These are phyloP conservation scores for Fusarium penzigii DNA, from an alignment of 2,329 filamentous ascomycete genomes.

Conservation along the genomic window DNA sequence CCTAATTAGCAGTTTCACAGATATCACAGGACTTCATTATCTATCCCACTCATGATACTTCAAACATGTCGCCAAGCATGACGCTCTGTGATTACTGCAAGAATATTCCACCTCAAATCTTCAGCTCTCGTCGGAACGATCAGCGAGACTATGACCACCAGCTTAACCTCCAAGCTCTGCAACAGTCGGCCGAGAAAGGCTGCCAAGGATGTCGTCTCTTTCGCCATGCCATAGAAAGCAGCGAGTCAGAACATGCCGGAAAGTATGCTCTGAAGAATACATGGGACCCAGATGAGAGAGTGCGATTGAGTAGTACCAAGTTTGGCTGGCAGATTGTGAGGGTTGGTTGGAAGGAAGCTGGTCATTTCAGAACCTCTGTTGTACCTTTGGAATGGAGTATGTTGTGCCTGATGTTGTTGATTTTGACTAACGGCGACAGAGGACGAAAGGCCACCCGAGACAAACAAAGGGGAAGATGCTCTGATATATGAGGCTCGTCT, in stretches of 20 bases:
- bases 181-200: neutral
- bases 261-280: slow-evolving; percentile 1
- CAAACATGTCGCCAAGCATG: neutral
- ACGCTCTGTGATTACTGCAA: slow-evolving; percentile 2
- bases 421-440: neutral
- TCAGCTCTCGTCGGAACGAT: slow-evolving; percentile 2
- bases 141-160: slow-evolving; percentile 4
- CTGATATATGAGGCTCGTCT: neutral
- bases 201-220: slow-evolving; percentile 6
- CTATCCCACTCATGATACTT: neutral
- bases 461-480: neutral
- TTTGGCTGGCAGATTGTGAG: slow-evolving; percentile 3
- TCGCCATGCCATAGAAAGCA: slow-evolving; percentile 2
- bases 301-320: slow-evolving; percentile 7
- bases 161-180: neutral
- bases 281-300: slow-evolving; percentile 1
- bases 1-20: neutral
- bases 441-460: neutral
- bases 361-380: slow-evolving; percentile 1
- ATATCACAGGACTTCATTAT: neutral
- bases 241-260: slow-evolving; percentile 1
- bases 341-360: slow-evolving; percentile 1
- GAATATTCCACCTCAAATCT: slow-evolving; percentile 2
- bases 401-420: neutral
- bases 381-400: slow-evolving; percentile 5